These are phyloP conservation scores for Rheum nobile DNA, from an alignment of 148 eudicot genomes.

Conservation along the genomic window DNA sequence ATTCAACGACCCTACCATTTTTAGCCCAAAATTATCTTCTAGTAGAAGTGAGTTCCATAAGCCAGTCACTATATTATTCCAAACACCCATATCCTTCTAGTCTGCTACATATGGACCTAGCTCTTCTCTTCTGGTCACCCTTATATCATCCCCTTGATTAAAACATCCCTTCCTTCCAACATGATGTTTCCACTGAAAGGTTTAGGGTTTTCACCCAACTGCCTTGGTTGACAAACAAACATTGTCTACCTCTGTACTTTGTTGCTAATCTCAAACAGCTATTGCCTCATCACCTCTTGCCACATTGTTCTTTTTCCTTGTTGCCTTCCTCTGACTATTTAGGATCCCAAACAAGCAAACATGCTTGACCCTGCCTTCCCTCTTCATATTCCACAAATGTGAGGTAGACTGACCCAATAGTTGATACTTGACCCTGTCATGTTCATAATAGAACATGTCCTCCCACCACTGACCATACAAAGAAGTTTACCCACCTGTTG, in stretches of 20 bases:
- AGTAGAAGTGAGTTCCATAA: neutral
- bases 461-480: neutral
- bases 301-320: neutral
- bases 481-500: neutral
- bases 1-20: neutral
- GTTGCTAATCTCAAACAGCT: neutral
- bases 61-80: too few relatives aligned
- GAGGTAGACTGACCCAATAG: neutral
- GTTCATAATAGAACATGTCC: neutral
- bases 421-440: neutral
- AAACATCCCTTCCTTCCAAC: neutral
- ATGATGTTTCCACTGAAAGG: neutral
- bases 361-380: neutral
- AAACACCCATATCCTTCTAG: too few relatives aligned
- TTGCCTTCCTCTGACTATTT: neutral
- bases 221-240: neutral
- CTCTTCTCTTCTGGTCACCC: neutral
- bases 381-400: neutral
- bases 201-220: neutral
- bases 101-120: neutral
- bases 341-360: neutral
- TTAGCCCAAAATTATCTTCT: neutral
- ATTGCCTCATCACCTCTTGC: neutral
- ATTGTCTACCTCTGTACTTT: neutral
- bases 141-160: neutral